These are phyloP conservation scores for Trichoderma koningiopsis DNA, from an alignment of 2,329 filamentous ascomycete genomes.

Conservation along the genomic window DNA sequence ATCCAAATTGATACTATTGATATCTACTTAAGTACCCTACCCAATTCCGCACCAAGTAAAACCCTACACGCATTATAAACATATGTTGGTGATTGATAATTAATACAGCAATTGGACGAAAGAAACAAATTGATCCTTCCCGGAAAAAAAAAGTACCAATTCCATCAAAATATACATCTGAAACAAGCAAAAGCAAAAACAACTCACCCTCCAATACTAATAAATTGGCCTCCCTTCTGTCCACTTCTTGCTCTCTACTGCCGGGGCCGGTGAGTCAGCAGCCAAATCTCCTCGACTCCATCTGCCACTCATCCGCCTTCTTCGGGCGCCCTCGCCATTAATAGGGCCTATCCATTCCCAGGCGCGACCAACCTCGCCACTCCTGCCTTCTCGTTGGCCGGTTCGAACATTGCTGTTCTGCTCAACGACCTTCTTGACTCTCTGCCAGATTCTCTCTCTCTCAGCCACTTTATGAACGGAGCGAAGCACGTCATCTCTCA, in stretches of 20 bases:
- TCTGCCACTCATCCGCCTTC: conserved; percentile 53
- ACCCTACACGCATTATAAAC: conserved; percentile 21
- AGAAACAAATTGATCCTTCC: background rate
- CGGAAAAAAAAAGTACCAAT: background rate
- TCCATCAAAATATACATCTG: background rate
- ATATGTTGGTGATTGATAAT: conserved; percentile 10
- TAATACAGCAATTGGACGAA: conserved; percentile 22
- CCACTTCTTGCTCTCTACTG: conserved; percentile 41
- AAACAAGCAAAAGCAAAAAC: background rate
- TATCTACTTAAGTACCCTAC: conserved; percentile 13
- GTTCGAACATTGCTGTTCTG: conserved; percentile 89
- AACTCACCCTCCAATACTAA: background rate
- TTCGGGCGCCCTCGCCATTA: conserved; percentile 47
- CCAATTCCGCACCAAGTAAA: conserved; percentile 2
- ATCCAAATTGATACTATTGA: conserved; percentile 19
- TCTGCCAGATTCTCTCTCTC: conserved; percentile 80
- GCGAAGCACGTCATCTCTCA: conserved; percentile 87
- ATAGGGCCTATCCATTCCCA: conserved; percentile 72
- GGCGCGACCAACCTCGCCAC: conserved; percentile 65
- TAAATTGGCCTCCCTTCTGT: conserved; percentile 48
- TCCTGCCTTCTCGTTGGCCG: conserved; percentile 66
- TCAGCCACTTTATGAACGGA: conserved; percentile 75
- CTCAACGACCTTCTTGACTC: conserved; percentile 83
- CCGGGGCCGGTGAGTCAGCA: conserved; percentile 38
- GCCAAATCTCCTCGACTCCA: conserved; percentile 44